These are phyloP conservation scores for Rhynchosporium graminicola DNA, from an alignment of 2,329 filamentous ascomycete genomes.

Conservation along the genomic window DNA sequence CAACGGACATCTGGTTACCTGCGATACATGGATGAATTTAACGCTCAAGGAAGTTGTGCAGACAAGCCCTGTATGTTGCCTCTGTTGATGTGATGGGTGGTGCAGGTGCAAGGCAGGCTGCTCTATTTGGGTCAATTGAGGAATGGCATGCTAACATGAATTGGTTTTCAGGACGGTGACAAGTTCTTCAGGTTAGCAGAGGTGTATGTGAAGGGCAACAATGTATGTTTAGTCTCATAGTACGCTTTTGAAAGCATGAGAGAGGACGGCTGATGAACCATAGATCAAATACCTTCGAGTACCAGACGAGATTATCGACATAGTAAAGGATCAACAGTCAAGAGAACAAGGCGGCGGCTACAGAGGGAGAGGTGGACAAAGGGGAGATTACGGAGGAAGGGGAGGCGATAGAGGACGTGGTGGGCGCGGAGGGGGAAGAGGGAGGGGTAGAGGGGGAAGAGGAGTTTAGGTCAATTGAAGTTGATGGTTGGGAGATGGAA, in stretches of 20 bases:
- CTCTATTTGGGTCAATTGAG: background rate
- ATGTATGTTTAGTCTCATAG: conserved; percentile 55
- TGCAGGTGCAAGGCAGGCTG: no score
- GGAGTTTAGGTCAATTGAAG: conserved; percentile 23
- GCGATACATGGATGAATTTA: conserved; percentile 99
- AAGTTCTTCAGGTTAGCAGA: conserved; percentile 91
- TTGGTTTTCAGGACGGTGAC: conserved; percentile 72
- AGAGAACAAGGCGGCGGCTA: conserved; percentile 47
- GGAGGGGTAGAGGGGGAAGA: conserved; percentile 37
- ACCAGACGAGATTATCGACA: conserved; percentile 93
- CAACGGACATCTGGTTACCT: conserved; percentile 93
- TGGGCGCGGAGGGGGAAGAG: conserved; percentile 35
- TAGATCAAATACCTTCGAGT: conserved; percentile 96
- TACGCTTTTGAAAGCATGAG: background rate
- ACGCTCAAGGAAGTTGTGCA: conserved; percentile 97
- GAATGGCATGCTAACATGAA: conserved; percentile 15
- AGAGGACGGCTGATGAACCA: conserved; percentile 16
- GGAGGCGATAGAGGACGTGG: conserved; percentile 34
- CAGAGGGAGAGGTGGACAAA: conserved; percentile 62
- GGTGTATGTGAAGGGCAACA: conserved; percentile 96
- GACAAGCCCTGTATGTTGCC: conserved; percentile 70
- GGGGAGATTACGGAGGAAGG: conserved; percentile 50
- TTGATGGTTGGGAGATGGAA: conserved; percentile 2
- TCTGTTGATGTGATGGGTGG: background rate
- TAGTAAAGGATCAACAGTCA: conserved; percentile 83